Evolutionary conservation across 163 green algal species (phyloP), one percentile per base, ranked within the genome.

Genomic region (Chloromonas sp.): DNA sequence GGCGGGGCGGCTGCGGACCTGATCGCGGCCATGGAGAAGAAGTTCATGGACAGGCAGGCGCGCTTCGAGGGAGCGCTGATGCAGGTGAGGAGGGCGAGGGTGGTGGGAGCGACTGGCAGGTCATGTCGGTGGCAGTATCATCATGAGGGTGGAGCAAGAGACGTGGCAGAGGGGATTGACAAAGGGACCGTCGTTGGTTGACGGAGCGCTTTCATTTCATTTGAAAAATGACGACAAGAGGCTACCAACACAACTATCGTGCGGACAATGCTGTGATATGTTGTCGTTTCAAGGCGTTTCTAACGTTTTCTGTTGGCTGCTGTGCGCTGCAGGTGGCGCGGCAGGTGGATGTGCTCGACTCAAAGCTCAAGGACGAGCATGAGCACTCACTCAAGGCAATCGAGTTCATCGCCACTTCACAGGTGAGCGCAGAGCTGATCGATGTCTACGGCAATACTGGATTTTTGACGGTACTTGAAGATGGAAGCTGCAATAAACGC

Each of bases 281-380:
- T 36, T 36, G 36, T 36, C 36, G 36, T 36, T 36, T 36, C 36
- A 36, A 36, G 36, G 36, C 36, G 36, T 36, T 36, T 36, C 36
- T 36, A 36, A 36, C 36, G 36, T 36, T 36, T 36, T 36, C 36
- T 36, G 36, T 36, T 36, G 36, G 36, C 36, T 36, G 36, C 36
- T 36, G 36, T 2, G 58, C 36, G 57, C 70, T 81, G 78, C 85
- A 91, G 88, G 89, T 92, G 13, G 89, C 89, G 0, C 85, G 85
- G 15, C 89, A 92, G 79, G 89, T 92, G 70, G 89, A 92, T 60
- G 81, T 89, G 11, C 82, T 92, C 70, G 89, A 92, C 79, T 66
- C 60, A 59, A 76, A 84, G 58, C 78, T 92, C 60, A 81, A 85
- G 8, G 86, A 90, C 58, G 89, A 92, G 81, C 85, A 76, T 8